These are phyloP conservation scores for Mycena maculata DNA, from an alignment of 768 basidiomycete genomes.

Conservation along the genomic window DNA sequence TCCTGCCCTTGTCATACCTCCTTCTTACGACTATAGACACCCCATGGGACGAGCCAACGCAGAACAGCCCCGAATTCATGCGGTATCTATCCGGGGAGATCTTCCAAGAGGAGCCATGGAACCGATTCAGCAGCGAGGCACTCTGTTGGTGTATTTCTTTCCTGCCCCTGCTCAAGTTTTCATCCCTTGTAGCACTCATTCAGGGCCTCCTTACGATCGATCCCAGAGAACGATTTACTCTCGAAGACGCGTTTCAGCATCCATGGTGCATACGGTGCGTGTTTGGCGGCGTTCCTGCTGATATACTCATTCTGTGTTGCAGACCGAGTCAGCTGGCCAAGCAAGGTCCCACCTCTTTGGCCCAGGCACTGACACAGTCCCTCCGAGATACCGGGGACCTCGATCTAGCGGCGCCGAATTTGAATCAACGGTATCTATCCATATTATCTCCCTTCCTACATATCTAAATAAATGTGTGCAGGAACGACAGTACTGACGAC, in stretches of 20 bases:
- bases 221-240: conserved; percentile 72
- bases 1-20: not conserved
- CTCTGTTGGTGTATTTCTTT: conserved; percentile 64
- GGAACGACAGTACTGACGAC: conserved; percentile 50
- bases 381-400: conserved; percentile 81
- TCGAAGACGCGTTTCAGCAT: conserved; percentile 62
- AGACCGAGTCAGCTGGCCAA: conserved; percentile 79
- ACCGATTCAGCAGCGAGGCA: conserved; percentile 63
- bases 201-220: conserved; percentile 79
- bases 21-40: conserved; percentile 70
- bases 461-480: not conserved
- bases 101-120: conserved; percentile 85
- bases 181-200: conserved; percentile 69
- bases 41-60: conserved; percentile 96
- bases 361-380: conserved; percentile 75
- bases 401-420: conserved; percentile 71
- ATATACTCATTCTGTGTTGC: not conserved
- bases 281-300: not conserved
- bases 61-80: conserved; percentile 80
- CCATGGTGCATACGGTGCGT: conserved; percentile 81
- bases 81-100: conserved; percentile 81
- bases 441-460: not conserved
- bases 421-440: conserved; percentile 50
- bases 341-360: conserved; percentile 63
- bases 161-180: not conserved